Evolutionary conservation across 2,329 filamentous ascomycete genomes (phyloP), one percentile per base, ranked within the genome.

Genomic region (Anthostomella pinea): DNA sequence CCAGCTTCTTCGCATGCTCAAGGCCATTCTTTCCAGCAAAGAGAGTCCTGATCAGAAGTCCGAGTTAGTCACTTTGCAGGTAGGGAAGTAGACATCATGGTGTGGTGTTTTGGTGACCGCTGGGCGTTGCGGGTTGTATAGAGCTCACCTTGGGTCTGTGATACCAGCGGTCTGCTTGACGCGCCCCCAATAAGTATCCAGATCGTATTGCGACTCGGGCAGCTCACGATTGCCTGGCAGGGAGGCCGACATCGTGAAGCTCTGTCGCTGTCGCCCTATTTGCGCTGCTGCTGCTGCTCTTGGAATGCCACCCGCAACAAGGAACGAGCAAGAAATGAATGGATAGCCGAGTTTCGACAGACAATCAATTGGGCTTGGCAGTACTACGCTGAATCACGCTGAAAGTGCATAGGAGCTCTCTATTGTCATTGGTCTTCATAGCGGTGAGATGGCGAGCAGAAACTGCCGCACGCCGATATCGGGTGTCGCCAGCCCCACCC

Each of bases 171-270:
- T 83, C 70, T 98, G 91, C 67, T 78, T 80, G 58, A 97, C 93
- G 41, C 93, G 83, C 49, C 93, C 93, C 87, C 87, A 93, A 69
- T 98, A 98, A 30, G 90, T 96, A 60, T 67, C 79, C 57, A 98
- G 75, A 62, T 98, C 87, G 77, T 94, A 91, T 65, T 89, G 88
- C 36, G 93, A 98, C 38, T 82, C 80, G 44, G 93, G 93, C 48
- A 96, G 75, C 64, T 95, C 88, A 63, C 91, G 85, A 54, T 67
- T 67, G 41, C 81, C 81, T 31, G 79, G 79, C 20, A 84, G 64
- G 16, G 81, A 83, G 41, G 80, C 70, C 39, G 81, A 84, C 81
- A 85, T 84, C 35, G 40, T 59, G 23, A 14, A n/a, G 21, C 22
- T 13, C 28, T 11, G 38, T 41, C 21, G 28, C 38, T 39, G 39